Conservation (phyloP, 768 basidiomycete genomes). For the Serendipita sp. region DNA sequence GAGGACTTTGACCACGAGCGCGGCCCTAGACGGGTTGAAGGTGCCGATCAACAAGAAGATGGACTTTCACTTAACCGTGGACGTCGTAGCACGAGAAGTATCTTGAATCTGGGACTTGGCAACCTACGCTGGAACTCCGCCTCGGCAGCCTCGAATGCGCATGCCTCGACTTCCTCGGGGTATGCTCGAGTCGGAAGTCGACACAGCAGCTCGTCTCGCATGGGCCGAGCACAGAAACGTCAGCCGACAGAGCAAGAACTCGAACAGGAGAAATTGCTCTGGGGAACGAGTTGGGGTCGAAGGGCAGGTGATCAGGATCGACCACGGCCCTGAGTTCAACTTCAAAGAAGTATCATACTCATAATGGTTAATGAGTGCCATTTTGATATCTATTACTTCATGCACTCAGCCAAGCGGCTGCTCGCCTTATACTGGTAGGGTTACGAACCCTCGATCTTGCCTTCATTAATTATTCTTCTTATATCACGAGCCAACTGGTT, state of each 20-base stretch:
- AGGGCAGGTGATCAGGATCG: not conserved
- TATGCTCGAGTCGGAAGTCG: not conserved
- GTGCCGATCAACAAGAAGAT: not conserved
- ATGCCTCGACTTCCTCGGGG: not conserved
- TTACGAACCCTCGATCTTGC: too few relatives aligned
- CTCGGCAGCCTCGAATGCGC: not conserved
- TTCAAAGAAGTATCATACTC: not conserved
- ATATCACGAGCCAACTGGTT: too few relatives aligned
- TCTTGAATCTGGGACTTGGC: not conserved
- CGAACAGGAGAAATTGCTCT: not conserved
- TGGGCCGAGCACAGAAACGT: not conserved
- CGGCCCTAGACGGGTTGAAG: not conserved
- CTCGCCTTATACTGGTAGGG: too few relatives aligned
- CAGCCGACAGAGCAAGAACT: not conserved
- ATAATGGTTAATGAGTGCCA: not conserved
- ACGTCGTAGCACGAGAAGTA: not conserved
- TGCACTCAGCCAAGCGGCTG: not conserved
- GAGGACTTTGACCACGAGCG: not conserved
- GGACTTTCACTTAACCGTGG: not conserved
- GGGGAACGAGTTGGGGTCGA: slow-evolving; percentile 4
- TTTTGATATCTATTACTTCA: not conserved
- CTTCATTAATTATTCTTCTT: too few relatives aligned
- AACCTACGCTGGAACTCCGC: not conserved
- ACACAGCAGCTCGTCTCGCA: not conserved
- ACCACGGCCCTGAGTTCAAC: not conserved